Evolutionary conservation across 768 basidiomycete genomes (phyloP).

Genomic region (Naematelia encephala): DNA sequence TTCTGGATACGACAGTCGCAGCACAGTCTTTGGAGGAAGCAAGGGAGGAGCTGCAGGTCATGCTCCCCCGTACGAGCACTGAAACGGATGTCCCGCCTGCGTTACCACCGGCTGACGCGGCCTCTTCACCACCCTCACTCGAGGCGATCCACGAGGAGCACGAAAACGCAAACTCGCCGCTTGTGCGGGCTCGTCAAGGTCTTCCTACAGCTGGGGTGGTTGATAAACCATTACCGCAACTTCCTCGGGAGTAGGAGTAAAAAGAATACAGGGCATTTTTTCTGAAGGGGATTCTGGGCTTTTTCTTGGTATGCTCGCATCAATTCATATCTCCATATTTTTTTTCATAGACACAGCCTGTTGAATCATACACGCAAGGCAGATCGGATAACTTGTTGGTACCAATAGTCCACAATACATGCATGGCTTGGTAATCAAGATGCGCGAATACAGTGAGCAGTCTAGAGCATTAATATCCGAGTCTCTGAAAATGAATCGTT

Average conservation of each 20-base stretch:
- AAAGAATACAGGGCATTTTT: no score
- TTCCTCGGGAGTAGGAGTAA: background rate
- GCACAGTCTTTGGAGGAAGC: background rate
- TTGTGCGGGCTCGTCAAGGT: background rate
- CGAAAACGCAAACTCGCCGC: background rate
- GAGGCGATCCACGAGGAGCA: constrained; percentile 8
- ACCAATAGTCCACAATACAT: constrained; percentile 32
- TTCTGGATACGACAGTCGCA: background rate
- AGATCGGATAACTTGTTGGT: constrained; percentile 1
- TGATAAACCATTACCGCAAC: background rate
- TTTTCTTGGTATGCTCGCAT: background rate
- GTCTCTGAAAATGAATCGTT: background rate
- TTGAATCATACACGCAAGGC: background rate
- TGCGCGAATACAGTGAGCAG: background rate
- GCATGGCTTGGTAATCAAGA: constrained; percentile 14
- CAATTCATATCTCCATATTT: background rate
- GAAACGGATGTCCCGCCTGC: background rate
- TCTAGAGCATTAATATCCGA: no score
- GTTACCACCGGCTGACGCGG: background rate
- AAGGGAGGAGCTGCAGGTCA: background rate
- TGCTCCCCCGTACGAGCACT: background rate
- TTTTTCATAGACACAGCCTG: background rate
- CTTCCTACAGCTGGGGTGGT: background rate
- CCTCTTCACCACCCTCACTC: background rate
- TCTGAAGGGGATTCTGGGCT: no score